These are phyloP conservation scores for Peronospora destructor DNA, from an alignment of 352 stramenopile species.

Conservation along the genomic window DNA sequence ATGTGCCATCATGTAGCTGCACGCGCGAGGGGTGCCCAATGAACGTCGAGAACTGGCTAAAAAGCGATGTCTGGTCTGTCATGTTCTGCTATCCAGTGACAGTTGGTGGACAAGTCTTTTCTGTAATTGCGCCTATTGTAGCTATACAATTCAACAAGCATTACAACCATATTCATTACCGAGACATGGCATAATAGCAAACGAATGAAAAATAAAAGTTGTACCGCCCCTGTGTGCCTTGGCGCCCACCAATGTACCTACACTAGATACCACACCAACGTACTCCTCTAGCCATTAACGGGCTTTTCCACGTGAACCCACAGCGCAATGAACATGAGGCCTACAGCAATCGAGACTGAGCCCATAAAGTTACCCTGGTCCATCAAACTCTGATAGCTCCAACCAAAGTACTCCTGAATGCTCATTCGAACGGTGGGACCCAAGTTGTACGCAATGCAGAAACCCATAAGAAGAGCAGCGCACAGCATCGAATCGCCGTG, in stretches of 20 bases:
- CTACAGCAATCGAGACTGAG: conserved; percentile 69
- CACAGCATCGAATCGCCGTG: conserved; percentile 72
- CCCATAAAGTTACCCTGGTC: conserved; percentile 86
- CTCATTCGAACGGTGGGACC: conserved; percentile 77
- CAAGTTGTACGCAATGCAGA: conserved; percentile 74
- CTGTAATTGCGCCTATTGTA: neutral
- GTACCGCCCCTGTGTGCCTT: conserved; percentile 5
- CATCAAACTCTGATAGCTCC: conserved; percentile 84
- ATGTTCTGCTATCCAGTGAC: conserved; percentile 18
- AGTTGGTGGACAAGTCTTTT: conserved; percentile 1
- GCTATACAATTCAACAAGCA: neutral
- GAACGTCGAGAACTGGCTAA: conserved; percentile 22
- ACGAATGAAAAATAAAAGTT: conserved; percentile 29
- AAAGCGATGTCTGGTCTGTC: conserved; percentile 21
- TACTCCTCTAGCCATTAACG: conserved; percentile 14
- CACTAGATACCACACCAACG: conserved; percentile 6
- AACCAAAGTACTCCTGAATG: conserved; percentile 85
- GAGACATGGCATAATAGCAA: conserved; percentile 27
- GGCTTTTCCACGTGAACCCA: conserved; percentile 82
- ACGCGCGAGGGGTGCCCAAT: conserved; percentile 36
- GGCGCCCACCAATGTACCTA: conserved; percentile 17
- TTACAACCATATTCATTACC: conserved; percentile 25
- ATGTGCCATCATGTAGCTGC: conserved; percentile 31
- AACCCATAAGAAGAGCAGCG: conserved; percentile 59
- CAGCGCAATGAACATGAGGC: conserved; percentile 76